These are phyloP conservation scores for Peziza echinospora DNA, from an alignment of 495 filamentous ascomycete genomes.

Conservation along the genomic window DNA sequence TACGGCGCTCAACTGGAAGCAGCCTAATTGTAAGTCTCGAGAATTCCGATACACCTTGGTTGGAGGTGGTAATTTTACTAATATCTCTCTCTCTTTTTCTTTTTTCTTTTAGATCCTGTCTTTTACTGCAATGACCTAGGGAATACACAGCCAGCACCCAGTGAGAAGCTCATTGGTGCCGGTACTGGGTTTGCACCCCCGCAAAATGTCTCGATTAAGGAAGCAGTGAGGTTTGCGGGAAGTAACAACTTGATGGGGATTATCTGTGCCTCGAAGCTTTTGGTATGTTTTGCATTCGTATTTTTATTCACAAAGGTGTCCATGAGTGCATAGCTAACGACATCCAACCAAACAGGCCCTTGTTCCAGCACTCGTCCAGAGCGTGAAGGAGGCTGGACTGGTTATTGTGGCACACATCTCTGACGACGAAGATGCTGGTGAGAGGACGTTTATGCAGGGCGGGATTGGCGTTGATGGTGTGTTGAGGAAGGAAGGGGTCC, in stretches of 20 bases:
- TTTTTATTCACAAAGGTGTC: slow-evolving; percentile 1
- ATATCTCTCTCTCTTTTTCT: too few relatives aligned
- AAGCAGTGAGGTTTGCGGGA: slow-evolving; percentile 78
- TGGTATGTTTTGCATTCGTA: slow-evolving; percentile 32
- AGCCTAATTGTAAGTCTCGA: slow-evolving; percentile 59
- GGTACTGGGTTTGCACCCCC: slow-evolving; percentile 24
- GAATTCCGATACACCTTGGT: not conserved
- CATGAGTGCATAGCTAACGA: not conserved
- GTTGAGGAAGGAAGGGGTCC: slow-evolving; percentile 60
- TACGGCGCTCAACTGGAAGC: slow-evolving; percentile 93
- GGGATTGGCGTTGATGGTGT: slow-evolving; percentile 72
- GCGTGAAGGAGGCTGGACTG: slow-evolving; percentile 81
- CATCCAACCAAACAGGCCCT: slow-evolving; percentile 38
- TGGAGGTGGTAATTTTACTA: too few relatives aligned
- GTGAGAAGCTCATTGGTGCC: slow-evolving; percentile 9
- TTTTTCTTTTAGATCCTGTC: slow-evolving; percentile 50
- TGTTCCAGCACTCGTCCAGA: slow-evolving; percentile 74
- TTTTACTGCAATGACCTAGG: slow-evolving; percentile 87
- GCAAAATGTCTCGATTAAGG: slow-evolving; percentile 67
- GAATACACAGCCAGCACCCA: slow-evolving; percentile 16
- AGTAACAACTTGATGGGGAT: slow-evolving; percentile 97
- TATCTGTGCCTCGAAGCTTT: slow-evolving; percentile 62
- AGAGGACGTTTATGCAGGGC: slow-evolving; percentile 8
- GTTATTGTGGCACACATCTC: slow-evolving; percentile 71
- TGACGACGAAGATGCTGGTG: slow-evolving; percentile 24